Evolutionary conservation across 371 early-diverging fungal genomes (phyloP), one percentile per base, ranked within the genome.

Genomic region (Capillidium heterosporum): DNA sequence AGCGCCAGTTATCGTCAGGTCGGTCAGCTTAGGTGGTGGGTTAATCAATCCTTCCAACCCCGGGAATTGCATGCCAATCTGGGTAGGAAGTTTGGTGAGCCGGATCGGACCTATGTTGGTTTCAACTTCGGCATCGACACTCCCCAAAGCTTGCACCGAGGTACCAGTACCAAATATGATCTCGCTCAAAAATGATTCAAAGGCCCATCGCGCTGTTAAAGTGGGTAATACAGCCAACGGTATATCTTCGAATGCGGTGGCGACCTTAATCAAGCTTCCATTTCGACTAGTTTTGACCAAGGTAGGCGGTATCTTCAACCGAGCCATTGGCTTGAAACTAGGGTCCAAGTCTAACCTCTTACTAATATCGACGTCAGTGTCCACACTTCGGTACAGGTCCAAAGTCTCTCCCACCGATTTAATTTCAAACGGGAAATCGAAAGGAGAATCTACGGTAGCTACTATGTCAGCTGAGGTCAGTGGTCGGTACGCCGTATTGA

Each of bases 381-480:
- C 17, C 4, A 27, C 7, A 8, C 8, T 4, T 47, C 47, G 4
- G 17, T 32, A 23, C 11, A 40, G 13, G 17, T 32, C n/a, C 3
- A 39, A 32, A 15, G 7, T 44, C 35, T 53, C 53, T 19, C 21
- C 39, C 10, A 53, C 23, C 8, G 11, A 11, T 3, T n/a, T 35
- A 8, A 53, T 53, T 21, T 53, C 19, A n/a, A 35, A 53, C n/a
- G 53, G 53, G 19, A 53, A 53, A 17, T 32, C 53, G 23, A 53
- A 53, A 13, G 53, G 53, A 35, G 53, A 53, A 13, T 24, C 41
- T 31, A 53, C 35, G 11, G 11, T 31, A 23, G 53, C 53, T 10
- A 29, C 8, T 15, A 53, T 29, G 39, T 39, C 35, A 13, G 53
- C 32, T 24, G 35, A 21, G 4, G 26, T 19, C 15, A 28, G 2